Percentiles rank a stretch among this genome's conserved stretches.
These are phyloP conservation scores for Phylloporus rhodoxanthus DNA, from an alignment of 768 basidiomycete genomes.

Conservation along the genomic window DNA sequence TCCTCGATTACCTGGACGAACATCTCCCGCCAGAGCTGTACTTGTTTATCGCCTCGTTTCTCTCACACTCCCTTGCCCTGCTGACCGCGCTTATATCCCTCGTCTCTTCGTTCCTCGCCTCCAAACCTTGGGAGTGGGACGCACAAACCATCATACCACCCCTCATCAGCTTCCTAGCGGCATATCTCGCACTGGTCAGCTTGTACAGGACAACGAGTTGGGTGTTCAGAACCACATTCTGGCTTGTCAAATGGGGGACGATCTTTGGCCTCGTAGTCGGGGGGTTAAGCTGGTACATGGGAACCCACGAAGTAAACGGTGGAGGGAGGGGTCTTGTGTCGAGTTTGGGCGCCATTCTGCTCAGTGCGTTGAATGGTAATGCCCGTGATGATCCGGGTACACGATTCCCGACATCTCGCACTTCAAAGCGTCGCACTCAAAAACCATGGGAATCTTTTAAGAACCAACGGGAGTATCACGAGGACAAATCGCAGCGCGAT, in stretches of 20 bases:
- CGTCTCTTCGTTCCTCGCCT: slow-evolving; percentile 41
- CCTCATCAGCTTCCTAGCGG: slow-evolving; percentile 61
- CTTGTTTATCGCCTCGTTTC: slow-evolving; percentile 41
- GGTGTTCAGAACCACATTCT: slow-evolving; percentile 60
- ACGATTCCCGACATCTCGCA: slow-evolving; percentile 15
- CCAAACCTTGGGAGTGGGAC: slow-evolving; percentile 58
- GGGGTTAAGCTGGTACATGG: slow-evolving; percentile 50
- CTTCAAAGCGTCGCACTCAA: slow-evolving; percentile 33
- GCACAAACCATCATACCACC: slow-evolving; percentile 66
- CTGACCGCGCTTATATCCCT: slow-evolving; percentile 45
- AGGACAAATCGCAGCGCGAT: slow-evolving; percentile 19
- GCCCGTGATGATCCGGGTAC: slow-evolving; percentile 27
- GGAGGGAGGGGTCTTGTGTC: slow-evolving; percentile 33
- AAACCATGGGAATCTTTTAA: slow-evolving; percentile 67
- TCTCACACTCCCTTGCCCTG: slow-evolving; percentile 51
- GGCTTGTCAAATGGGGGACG: slow-evolving; percentile 73
- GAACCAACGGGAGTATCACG: slow-evolving; percentile 50
- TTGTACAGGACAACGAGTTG: slow-evolving; percentile 75
- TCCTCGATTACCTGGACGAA: slow-evolving; percentile 50
- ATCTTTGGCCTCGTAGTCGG: slow-evolving; percentile 52
- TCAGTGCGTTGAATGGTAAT: slow-evolving; percentile 39
- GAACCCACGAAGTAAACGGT: slow-evolving; percentile 33
- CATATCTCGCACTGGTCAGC: slow-evolving; percentile 72
- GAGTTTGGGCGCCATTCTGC: slow-evolving; percentile 36
- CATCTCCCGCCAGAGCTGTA: slow-evolving; percentile 53